phyloP scores from a whole-genome alignment of 2,329 filamentous ascomycete species.

The Sclerotinia spermophila region DNA sequence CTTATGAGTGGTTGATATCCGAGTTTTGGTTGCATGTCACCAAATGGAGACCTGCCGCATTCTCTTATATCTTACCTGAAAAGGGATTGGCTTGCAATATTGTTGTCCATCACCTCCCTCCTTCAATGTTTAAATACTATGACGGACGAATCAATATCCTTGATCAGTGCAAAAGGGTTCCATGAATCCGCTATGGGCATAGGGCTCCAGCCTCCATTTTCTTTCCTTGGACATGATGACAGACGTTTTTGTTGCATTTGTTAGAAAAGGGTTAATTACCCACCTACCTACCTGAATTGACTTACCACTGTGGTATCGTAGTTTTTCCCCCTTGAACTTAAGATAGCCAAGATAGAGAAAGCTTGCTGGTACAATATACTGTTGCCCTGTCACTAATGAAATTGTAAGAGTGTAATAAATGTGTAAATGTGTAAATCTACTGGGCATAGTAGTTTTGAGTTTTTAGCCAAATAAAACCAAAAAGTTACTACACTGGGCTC shows the following conservation, averaged over 20 bases:
- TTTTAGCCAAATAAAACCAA: not conserved
- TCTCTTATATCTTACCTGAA: not conserved
- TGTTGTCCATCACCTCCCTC: not conserved
- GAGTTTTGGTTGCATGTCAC: not conserved
- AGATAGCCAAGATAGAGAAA: not conserved
- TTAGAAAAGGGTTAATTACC: not conserved
- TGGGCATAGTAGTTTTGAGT: not conserved
- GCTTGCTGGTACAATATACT: not conserved
- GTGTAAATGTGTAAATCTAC: not conserved
- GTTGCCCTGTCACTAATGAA: not conserved
- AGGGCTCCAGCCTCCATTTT: slow-evolving; percentile 18
- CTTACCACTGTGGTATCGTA: slow-evolving; percentile 1
- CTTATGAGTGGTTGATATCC: not conserved
- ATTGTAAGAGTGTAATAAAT: no score
- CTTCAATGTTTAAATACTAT: not conserved
- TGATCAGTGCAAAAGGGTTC: not conserved
- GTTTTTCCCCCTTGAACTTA: not conserved
- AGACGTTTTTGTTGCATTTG: slow-evolving; percentile 5
- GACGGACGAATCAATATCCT: slow-evolving; percentile 3
- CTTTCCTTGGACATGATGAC: slow-evolving; percentile 4
- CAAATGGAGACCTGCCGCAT: not conserved
- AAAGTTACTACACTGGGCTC: not conserved
- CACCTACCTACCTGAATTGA: not conserved
- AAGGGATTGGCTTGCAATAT: not conserved
- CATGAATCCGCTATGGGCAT: slow-evolving; percentile 11